These are phyloP conservation scores for Bryopsis sp. DNA, from an alignment of 139 green algal genomes.

Conservation along the genomic window DNA sequence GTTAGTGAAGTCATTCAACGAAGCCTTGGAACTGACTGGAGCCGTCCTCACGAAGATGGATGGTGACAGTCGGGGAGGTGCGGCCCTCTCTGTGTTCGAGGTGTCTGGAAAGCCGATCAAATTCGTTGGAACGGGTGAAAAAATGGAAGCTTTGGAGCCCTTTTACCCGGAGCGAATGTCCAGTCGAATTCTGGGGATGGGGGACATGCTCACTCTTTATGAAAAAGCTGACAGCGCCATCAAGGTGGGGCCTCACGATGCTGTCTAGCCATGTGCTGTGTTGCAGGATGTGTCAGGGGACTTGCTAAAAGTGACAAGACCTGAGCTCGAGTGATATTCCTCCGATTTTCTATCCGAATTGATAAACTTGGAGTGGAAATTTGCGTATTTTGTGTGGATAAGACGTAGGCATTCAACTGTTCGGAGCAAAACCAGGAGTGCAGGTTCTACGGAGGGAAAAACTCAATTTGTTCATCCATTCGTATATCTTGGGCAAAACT, in stretches of 20 bases:
- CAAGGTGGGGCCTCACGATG: conserved; percentile 30
- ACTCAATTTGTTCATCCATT: too few species aligned
- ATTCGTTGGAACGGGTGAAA: conserved; percentile 95
- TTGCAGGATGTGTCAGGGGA: too few species aligned
- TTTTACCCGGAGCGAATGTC: conserved; percentile 98
- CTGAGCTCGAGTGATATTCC: too few species aligned
- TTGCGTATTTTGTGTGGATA: too few species aligned
- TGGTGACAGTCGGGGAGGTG: conserved; percentile 89
- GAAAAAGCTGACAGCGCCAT: conserved; percentile 84
- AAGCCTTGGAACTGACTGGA: conserved; percentile 53
- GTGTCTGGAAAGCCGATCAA: conserved; percentile 95
- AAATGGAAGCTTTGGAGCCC: conserved; percentile 89
- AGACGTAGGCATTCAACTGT: too few species aligned
- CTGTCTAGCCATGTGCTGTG: too few species aligned
- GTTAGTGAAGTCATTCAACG: conserved; percentile 91
- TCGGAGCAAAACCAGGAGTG: too few species aligned
- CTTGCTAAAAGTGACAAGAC: too few species aligned
- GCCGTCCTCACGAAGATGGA: conserved; percentile 96
- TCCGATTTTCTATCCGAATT: too few species aligned
- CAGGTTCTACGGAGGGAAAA: too few species aligned
- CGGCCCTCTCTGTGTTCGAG: conserved; percentile 85
- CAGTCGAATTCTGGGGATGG: conserved; percentile 92
- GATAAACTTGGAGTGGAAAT: too few species aligned
- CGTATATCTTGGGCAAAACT: too few species aligned
- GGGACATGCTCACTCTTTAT: conserved; percentile 89